Evolutionary conservation across 306 rosid species (phyloP), one percentile per base, ranked within the genome.

Genomic region (Spatholobus suberectus): DNA sequence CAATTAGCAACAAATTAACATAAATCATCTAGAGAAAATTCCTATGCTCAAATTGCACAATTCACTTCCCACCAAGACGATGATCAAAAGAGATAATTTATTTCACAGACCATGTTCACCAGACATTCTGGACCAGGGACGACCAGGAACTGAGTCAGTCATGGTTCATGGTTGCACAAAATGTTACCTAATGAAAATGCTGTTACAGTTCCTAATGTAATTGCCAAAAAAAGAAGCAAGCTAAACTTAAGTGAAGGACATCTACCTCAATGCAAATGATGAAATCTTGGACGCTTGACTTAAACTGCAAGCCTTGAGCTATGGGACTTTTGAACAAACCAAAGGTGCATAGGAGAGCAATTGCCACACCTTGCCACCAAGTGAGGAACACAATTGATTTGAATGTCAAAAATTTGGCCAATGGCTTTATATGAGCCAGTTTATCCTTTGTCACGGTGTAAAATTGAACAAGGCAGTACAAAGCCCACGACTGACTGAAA

Each of bases 321-420:
- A 94, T 87, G 51, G 98, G 88, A 83, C 99, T 96, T 87, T 90
- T 94, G 87, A 96, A 94, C 89, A 96, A 82, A 82, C 94, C 99
- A 63, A 94, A 78, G 80, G 96, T 81, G 84, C 85, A 94, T 2
- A 96, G 91, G 80, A 91, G 87, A 87, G 99, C 95, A 84, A 92
- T 96, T 83, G 97, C 99, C 87, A 96, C 97, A 81, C 99, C 99
- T 96, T 96, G 99, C 99, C 98, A 96, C 99, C 99, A 96, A 76
- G 99, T 96, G 87, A 96, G 91, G 77, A 96, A 96, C 70, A 96
- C 99, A 78, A 96, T 94, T 35, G 99, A 94, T 78, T 96, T 96
- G 85, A 96, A 94, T 35, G 97, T 94, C 93, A 96, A 82, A 90
- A 96, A 94, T 86, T 96, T 96, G 81, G 95, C 94, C 90, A 96